Evolutionary conservation across 2,329 filamentous ascomycete species (phyloP), one percentile per base, ranked within the genome.

Genomic region (Talaromyces sp.): DNA sequence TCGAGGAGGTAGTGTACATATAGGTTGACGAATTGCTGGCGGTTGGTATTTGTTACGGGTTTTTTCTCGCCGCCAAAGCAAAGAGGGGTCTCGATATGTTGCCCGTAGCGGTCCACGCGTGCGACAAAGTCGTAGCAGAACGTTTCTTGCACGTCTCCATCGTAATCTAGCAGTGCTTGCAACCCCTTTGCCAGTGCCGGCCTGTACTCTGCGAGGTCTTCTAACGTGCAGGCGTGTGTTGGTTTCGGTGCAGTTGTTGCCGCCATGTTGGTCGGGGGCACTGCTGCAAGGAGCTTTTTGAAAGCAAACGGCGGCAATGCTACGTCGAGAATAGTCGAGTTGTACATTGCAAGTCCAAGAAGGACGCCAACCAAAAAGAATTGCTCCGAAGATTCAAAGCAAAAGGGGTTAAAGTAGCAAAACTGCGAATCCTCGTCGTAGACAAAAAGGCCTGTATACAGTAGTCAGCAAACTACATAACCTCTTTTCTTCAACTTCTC

Each of bases 371-470:
- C 90, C 25, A 96, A 82, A 71, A 95, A 96, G 75, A 91, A 97
- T 66, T 96, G 92, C 70, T 96, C 92, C 0, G 91, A 93, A 0
- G 91, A 93, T 73, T 96, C 93, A 68, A 96, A 92, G 17, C 90
- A 91, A 71, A 88, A 86, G 0, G 92, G 90, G 71, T 96, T 96
- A 78, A 97, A 97, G 75, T 96, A 97, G 76, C 93, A 96, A 71
- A 90, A 92, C 54, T 86, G 85, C 3, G 92, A 96, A 69, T 96
- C 92, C 57, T 96, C 91, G 65, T 96, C 93, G 73, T 96, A 96
- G 8, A 90, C 80, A 72, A 97, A 97, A 75, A 97, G 86, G n/a
- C 92, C 91, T 93, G 30, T 53, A 65, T 54, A 55, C 39, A 33
- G 8, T 54, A 39, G 33, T 27, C 7, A 56, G 11, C 25, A 22